Base-by-base conservation (phyloP, 495 filamentous ascomycete species). In the Articulospora tetracladia region DNA sequence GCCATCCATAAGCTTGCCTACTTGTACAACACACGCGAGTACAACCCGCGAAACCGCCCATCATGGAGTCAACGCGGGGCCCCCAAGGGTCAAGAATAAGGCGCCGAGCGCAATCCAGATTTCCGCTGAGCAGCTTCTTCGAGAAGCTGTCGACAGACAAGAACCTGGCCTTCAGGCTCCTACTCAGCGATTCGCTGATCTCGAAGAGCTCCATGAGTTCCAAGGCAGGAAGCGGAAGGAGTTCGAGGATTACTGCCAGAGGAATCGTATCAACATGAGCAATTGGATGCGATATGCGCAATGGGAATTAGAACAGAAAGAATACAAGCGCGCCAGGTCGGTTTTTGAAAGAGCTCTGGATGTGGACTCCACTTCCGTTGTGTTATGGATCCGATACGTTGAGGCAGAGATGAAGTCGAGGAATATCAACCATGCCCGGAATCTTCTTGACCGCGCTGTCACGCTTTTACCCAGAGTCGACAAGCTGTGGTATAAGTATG, bases 241-340 rank as follows among this genome's bases (percentile, higher is more conserved):
- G 68, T 98, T 96, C 68, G 94, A 98, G 72, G 90, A 96, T 79
- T 98, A 97, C 89, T 91, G 97, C 52, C 87, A 91, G 59, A 90
- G 95, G 53, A 97, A 98, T 69, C 76, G 93, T 66, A 81, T 98
- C 68, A 96, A 97, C 64, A 92, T 97, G 82, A 94, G 94, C 74
- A 98, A 98, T 72, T 98, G 94, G 94, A 92, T 96, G 85, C 88
- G 91, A 64, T 98, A 98, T 79, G 94, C 94, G 36, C 85, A 89
- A 60, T 98, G 92, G 92, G 94, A 98, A 72, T 79, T 98, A 30
- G 94, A 98, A 72, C 94, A 98, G 74, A 98, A 98, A 72, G 94
- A 98, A 76, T 97, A 89, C 73, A 88, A 88, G n/a, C 85, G 94
- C 34, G 94, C 95, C 20, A 86, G 94, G n/a, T 93, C 89, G 46